phyloP scores from a whole-genome alignment of 1,284 basidiomycete genomes.

The Ustilago loliicola region DNA sequence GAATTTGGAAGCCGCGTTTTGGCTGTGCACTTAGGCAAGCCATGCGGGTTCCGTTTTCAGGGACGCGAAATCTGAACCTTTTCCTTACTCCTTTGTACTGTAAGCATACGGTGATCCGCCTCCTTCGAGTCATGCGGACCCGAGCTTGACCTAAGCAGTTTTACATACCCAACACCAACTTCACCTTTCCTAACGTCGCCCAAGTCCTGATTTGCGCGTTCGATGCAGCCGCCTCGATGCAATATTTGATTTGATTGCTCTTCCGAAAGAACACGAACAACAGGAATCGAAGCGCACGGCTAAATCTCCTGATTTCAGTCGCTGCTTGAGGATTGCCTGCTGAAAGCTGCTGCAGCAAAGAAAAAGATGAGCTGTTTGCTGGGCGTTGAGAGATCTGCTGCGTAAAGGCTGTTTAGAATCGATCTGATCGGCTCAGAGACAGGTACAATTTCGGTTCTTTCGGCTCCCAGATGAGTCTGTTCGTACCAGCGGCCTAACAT shows the following conservation, averaged over 20 bases:
- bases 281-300: background rate
- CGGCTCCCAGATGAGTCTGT: too few species aligned
- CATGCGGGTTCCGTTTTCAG: conserved; percentile 1
- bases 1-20: background rate
- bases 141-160: conserved; percentile 8
- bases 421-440: background rate
- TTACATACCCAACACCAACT: background rate
- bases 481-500: too few species aligned
- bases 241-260: too few species aligned
- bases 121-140: conserved; percentile 13
- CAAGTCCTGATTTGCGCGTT: background rate
- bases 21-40: conserved; percentile 1
- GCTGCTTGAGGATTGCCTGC: background rate
- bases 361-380: background rate
- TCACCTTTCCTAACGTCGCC: background rate
- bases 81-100: too few species aligned
- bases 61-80: conserved; percentile 1
- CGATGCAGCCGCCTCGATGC: too few species aligned
- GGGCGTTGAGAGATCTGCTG: background rate
- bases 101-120: background rate
- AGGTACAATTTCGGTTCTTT: too few species aligned
- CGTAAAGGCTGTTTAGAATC: background rate
- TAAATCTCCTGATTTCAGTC: background rate
- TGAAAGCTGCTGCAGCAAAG: background rate
- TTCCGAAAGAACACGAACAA: too few species aligned